phyloP scores from a whole-genome alignment of 352 stramenopile genomes.

The Pythium diclinum region DNA sequence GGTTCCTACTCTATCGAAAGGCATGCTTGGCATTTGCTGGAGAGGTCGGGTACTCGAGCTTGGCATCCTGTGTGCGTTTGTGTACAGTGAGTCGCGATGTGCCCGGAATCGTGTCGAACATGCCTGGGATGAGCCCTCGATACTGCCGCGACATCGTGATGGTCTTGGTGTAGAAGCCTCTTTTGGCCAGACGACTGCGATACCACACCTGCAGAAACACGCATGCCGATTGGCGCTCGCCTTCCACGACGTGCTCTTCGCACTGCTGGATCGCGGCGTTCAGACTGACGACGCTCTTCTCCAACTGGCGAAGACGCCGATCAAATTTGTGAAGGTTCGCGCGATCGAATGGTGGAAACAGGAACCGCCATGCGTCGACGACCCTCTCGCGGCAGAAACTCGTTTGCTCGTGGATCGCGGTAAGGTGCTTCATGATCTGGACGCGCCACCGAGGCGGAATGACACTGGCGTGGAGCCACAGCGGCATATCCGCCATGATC shows the following conservation, averaged over 20 bases:
- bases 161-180: conserved; percentile 57
- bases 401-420: conserved; percentile 37
- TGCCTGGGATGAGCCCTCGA: conserved; percentile 47
- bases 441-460: conserved; percentile 40
- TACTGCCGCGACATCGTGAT: conserved; percentile 41
- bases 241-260: conserved; percentile 27
- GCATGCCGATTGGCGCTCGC: conserved; percentile 35
- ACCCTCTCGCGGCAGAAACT: conserved; percentile 34
- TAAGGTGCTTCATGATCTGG: conserved; percentile 39
- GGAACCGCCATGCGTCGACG: conserved; percentile 32
- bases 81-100: conserved; percentile 44
- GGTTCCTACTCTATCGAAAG: conserved; percentile 2
- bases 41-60: conserved; percentile 46
- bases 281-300: conserved; percentile 28
- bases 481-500: conserved; percentile 31
- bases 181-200: conserved; percentile 34
- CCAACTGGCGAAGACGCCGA: conserved; percentile 34
- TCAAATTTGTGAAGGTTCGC: conserved; percentile 43
- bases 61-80: conserved; percentile 20
- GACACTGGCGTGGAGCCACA: conserved; percentile 40
- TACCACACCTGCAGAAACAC: conserved; percentile 51
- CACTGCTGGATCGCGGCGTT: conserved; percentile 32
- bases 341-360: conserved; percentile 44
- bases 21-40: conserved; percentile 16
- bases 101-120: conserved; percentile 59